Conservation (phyloP, 1,284 basidiomycete genomes). For the Ganoderma lingzhi region DNA sequence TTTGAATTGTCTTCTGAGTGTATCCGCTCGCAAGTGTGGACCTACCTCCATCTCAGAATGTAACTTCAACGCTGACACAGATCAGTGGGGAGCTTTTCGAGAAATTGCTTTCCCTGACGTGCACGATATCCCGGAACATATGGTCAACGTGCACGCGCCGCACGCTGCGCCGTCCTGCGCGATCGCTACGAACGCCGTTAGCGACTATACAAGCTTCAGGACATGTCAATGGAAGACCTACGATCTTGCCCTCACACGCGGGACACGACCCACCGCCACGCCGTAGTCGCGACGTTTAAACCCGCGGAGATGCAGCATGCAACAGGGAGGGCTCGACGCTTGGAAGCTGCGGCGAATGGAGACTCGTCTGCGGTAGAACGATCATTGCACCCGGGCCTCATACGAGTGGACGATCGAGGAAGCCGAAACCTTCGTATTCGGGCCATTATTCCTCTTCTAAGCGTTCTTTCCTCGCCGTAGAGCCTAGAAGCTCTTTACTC, state of each 20-base stretch:
- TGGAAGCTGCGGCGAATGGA: conserved; percentile 59
- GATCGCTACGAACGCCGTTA: conserved; percentile 29
- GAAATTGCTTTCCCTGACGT: background rate
- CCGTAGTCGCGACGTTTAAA: conserved; percentile 56
- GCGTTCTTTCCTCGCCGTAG: background rate
- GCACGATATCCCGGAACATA: background rate
- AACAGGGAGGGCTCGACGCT: conserved; percentile 61
- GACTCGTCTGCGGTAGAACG: conserved; percentile 35
- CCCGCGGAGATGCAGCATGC: conserved; percentile 58
- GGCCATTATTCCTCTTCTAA: background rate
- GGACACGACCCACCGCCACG: conserved; percentile 58
- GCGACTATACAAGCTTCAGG: background rate
- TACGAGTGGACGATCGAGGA: background rate
- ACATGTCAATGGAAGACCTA: conserved; percentile 29
- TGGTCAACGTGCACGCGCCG: background rate
- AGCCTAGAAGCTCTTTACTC: conserved; percentile 26
- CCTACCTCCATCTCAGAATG: conserved; percentile 57
- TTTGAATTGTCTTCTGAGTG: background rate
- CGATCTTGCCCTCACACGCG: conserved; percentile 57
- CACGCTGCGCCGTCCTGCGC: conserved; percentile 42
- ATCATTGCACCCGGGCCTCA: conserved; percentile 70
- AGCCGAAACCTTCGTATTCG: background rate
- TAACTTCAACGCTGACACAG: conserved; percentile 59
- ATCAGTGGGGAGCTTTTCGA: background rate
- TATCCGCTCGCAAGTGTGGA: background rate